Evolutionary conservation across 2,329 filamentous ascomycete genomes (phyloP).

Genomic region (Cladosporium phlei): DNA sequence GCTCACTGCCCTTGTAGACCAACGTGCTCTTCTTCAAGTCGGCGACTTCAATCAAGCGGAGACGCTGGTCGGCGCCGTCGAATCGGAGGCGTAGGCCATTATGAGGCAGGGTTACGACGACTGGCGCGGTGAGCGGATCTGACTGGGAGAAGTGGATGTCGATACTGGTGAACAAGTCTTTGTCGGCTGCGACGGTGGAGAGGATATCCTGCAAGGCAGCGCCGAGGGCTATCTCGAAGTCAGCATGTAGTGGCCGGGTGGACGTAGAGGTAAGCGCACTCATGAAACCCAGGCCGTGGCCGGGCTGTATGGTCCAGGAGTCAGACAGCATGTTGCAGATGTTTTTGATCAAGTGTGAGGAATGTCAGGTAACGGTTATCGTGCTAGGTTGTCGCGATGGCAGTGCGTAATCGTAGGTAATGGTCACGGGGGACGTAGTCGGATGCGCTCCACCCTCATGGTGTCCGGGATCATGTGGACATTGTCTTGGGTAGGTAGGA

Average conservation of each 20-base stretch:
- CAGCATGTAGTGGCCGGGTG: neutral
- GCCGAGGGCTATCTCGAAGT: constrained; percentile 62
- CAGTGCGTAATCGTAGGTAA: neutral
- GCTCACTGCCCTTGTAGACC: constrained; percentile 74
- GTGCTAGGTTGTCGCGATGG: neutral
- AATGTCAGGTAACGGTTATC: neutral
- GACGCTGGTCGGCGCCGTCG: constrained; percentile 84
- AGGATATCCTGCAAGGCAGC: constrained; percentile 87
- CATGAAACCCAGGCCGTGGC: constrained; percentile 36
- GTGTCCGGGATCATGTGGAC: constrained; percentile 13
- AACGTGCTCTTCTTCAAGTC: constrained; percentile 85
- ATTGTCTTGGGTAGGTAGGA: constrained; percentile 1
- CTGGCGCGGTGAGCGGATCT: constrained; percentile 67
- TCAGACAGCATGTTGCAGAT: constrained; percentile 10
- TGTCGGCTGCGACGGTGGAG: constrained; percentile 82
- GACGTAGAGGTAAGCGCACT: constrained; percentile 26
- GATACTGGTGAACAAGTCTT: constrained; percentile 74
- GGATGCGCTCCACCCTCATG: constrained; percentile 15
- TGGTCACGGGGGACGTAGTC: constrained; percentile 16
- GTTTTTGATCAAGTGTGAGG: no score
- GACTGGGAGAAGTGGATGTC: constrained; percentile 75
- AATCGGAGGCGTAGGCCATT: constrained; percentile 91
- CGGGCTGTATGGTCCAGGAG: constrained; percentile 20
- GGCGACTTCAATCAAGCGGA: constrained; percentile 83
- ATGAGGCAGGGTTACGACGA: constrained; percentile 69